A percentile compares a stretch with the other conserved stretches of the same genome.
Conservation (phyloP, 768 basidiomycete genomes). For the Lentinula edodes region DNA sequence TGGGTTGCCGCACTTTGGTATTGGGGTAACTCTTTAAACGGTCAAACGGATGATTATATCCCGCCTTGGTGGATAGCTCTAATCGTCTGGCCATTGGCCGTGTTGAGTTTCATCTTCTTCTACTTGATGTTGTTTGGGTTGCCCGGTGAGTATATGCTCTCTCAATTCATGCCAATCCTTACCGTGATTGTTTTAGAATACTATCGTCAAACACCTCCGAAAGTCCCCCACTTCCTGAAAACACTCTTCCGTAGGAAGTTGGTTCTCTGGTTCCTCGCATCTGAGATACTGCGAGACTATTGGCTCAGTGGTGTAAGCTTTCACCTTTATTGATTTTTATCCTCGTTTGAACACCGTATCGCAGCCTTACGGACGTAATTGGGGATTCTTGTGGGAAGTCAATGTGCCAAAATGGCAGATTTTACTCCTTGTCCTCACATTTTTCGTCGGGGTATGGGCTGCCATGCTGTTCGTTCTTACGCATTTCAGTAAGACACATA, state of each 20-base stretch:
- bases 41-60: conserved; percentile 39
- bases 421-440: conserved; percentile 70
- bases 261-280: conserved; percentile 92
- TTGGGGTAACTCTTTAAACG: conserved; percentile 82
- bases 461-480: conserved; percentile 68
- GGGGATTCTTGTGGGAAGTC: conserved; percentile 89
- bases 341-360: conserved; percentile 46
- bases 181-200: conserved; percentile 49
- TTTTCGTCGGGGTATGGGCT: conserved; percentile 89
- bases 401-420: conserved; percentile 81
- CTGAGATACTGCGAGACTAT: conserved; percentile 85
- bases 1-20: conserved; percentile 97
- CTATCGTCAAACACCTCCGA: conserved; percentile 91
- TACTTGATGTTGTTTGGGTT: conserved; percentile 74
- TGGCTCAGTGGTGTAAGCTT: conserved; percentile 79
- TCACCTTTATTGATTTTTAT: conserved; percentile 12
- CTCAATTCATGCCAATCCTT: conserved; percentile 13
- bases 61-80: conserved; percentile 67
- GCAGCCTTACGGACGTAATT: conserved; percentile 89
- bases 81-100: conserved; percentile 49
- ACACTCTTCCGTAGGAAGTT: conserved; percentile 88
- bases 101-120: conserved; percentile 49
- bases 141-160: conserved; percentile 50
- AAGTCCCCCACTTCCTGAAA: conserved; percentile 87
- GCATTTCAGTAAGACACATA: conserved; percentile 88